A percentile compares a stretch with the other conserved stretches of the same genome.
Conservation (phyloP, 2,329 filamentous ascomycete species). For the Penicillium sp. region DNA sequence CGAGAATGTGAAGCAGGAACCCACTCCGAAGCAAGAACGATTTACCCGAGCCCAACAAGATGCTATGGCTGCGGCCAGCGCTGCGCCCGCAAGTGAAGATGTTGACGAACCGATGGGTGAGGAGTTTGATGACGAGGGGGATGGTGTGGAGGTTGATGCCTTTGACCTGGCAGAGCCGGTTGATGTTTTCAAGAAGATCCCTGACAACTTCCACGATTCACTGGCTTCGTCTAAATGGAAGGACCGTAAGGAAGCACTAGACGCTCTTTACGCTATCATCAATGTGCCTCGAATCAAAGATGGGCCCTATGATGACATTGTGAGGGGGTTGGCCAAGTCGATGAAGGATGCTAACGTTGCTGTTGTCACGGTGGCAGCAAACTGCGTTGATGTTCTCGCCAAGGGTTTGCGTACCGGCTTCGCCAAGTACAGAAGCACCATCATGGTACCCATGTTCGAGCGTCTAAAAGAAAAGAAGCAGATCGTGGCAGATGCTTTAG, state of each 20-base stretch:
- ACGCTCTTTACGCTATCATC: conserved; percentile 72
- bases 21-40: conserved; percentile 84
- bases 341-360: conserved; percentile 99
- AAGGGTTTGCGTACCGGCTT: conserved; percentile 80
- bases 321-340: conserved; percentile 81
- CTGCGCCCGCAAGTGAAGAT: conserved; percentile 58
- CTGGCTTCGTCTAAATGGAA: conserved; percentile 96
- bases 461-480: conserved; percentile 97
- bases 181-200: conserved; percentile 79
- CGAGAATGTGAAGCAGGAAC: conserved; percentile 86
- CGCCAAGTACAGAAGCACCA: conserved; percentile 73
- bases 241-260: conserved; percentile 90
- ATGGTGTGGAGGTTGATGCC: conserved; percentile 70
- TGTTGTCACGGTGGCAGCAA: conserved; percentile 89
- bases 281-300: conserved; percentile 93
- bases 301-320: conserved; percentile 80
- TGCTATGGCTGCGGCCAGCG: conserved; percentile 70
- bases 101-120: conserved; percentile 44
- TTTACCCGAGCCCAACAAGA: conserved; percentile 87
- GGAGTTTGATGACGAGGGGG: conserved; percentile 62
- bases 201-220: conserved; percentile 78
- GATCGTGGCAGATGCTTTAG: conserved; percentile 82
- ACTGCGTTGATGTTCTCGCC: conserved; percentile 86
- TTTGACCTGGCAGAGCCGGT: conserved; percentile 84
- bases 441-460: conserved; percentile 91